Conservation (phyloP, 306 rosid species). For the Cucumis sativus region Cucumber_9930_V3 NC_026655.2:22336501-22337000, state of each 20-base stretch:
- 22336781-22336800: constrained; percentile 5
- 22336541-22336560: neutral
- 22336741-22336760: neutral
- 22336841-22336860: neutral
- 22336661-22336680: constrained; percentile 9
- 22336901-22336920: too few relatives aligned
- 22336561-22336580: constrained; percentile 1
- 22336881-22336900: too few relatives aligned
- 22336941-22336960: too few relatives aligned
- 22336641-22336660: constrained; percentile 5
- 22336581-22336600: neutral
- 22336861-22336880: neutral
- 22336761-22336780: neutral
- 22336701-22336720: neutral
- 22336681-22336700: neutral
- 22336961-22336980: too few relatives aligned
- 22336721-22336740: neutral
- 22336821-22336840: neutral
- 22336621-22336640: neutral
- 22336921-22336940: too few relatives aligned
- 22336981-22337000: too few relatives aligned
- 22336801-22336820: neutral
- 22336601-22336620: neutral
- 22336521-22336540: neutral
- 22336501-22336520: neutral